Conservation (phyloP, 2,329 filamentous ascomycete species). For the Fusarium sp. region DNA sequence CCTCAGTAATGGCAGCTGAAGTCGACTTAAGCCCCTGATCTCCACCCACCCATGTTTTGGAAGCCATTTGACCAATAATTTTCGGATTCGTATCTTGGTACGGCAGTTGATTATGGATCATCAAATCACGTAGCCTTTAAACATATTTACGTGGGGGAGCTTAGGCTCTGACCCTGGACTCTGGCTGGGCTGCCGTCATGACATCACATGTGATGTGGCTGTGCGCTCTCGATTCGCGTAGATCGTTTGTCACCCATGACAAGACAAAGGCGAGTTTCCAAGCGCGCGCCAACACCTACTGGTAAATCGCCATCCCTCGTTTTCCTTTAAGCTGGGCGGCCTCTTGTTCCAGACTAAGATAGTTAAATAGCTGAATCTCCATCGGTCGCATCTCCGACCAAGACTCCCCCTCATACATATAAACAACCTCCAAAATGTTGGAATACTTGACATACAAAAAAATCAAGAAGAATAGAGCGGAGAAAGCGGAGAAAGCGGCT, state of each 20-base stretch:
- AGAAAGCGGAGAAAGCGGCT: slow-evolving; percentile 59
- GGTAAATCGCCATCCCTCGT: slow-evolving; percentile 8
- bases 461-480: slow-evolving; percentile 65
- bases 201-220: slow-evolving; percentile 49
- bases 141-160: slow-evolving; percentile 12
- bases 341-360: slow-evolving; percentile 16
- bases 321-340: slow-evolving; percentile 22
- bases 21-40: slow-evolving; percentile 8
- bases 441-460: slow-evolving; percentile 72
- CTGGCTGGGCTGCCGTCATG: slow-evolving; percentile 32
- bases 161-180: background rate
- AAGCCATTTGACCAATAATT: slow-evolving; percentile 5
- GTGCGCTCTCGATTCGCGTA: slow-evolving; percentile 35
- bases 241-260: slow-evolving; percentile 21
- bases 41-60: background rate
- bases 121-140: background rate
- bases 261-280: slow-evolving; percentile 37
- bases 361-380: slow-evolving; percentile 21
- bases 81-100: slow-evolving; percentile 22
- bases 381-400: background rate
- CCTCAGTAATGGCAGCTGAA: background rate
- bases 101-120: slow-evolving; percentile 36
- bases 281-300: slow-evolving; percentile 37
- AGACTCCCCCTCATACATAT: background rate
- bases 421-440: slow-evolving; percentile 56